Base-by-base conservation (phyloP, 352 stramenopile species). In the Poterioochromonas sp. region DNA sequence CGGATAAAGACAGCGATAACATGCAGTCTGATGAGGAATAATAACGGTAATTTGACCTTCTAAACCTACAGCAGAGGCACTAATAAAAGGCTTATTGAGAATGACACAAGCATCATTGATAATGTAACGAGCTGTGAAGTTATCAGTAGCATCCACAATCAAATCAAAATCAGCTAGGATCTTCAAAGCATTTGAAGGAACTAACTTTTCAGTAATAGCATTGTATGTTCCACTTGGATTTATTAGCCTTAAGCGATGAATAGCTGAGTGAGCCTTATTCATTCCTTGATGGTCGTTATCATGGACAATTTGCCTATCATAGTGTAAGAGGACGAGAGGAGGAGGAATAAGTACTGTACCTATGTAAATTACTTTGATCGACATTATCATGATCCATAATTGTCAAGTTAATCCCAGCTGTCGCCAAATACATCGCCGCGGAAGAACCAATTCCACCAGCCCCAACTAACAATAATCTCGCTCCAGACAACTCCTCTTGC, bases 1-100 rank as follows among this genome's bases (percentile, higher is more conserved):
- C 20, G 95, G 93, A 82, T 98, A 98, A 37, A 98, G 80, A 78
- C 95, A 99, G n/a, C 93, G 89, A 82, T 98, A 99, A 82, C 95
- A 99, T 0, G 88, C 84, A 39, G 65, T 74, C 53, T 54, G 8
- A 37, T 54, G 1, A 35, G 37, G 41, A 1, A 54, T 89, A 81
- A 97, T 98, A 12, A 98, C 93, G 0, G 93, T 94, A 35, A 99
- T 86, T 80, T 98, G 94, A 20, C 95, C 95, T 80, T 99, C 94
- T 8, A 94, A 83, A 0, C 94, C 95, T 47, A 99, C 64, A 29
- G 62, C 60, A 35, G 64, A 70, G 35, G 47, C 60, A 70, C 3
- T 43, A 12, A 73, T 47, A 3, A 70, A 32, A 0, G 60, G 47
- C 26, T 53, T 79, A 11, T 47, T 20, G 26, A n/a, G 3, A 3